Base-by-base conservation (phyloP, 805 yeast genomes). In the Sugiyamaella mastotermitis region DNA sequence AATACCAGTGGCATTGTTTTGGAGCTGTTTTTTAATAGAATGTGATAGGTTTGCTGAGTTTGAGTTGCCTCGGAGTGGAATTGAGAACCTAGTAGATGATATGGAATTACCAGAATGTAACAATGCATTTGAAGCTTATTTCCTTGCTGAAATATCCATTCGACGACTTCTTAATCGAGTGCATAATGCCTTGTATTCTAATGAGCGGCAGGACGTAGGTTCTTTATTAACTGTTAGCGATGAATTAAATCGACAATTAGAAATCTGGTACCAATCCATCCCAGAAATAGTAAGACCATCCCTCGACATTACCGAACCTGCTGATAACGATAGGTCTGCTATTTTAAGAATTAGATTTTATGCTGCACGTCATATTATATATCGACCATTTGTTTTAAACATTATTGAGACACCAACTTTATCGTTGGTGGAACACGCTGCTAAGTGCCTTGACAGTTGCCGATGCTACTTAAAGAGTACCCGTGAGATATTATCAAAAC, bases 81-180 rank as follows among this genome's bases (percentile, higher is more conserved):
- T 41, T 13, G 45, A 37, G 20, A 16, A 15, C 13, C 22, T 41
- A 11, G 45, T 38, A 3, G 45, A 41, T 19, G 41, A 41, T 14
- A 31, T 38, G 31, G 24, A 35, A 18, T 34, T 41, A 4, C 45
- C 45, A 14, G 16, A 30, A 5, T 30, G 24, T 10, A 13, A 16
- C 11, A 35, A 36, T 32, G 14, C 43, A 11, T 27, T 10, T 16
- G 43, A 42, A 27, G 37, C 35, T 15, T 39, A 45, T 19, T 42
- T 46, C 31, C 37, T 46, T 1, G 50, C 50, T 19, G 47, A 47
- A 25, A 46, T 44, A 14, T 41, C 50, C n/a, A 41, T 46, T 20
- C 41, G 48, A 10, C 33, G 48, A 13, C 37, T 46, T 14, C 42
- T 46, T n/a, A 46, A 44, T 34, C 46, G 50, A 11, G 42, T 44